Evolutionary conservation across 306 rosid genomes (phyloP), one percentile per base, ranked within the genome.

Genomic region (Quercus gilva): DNA sequence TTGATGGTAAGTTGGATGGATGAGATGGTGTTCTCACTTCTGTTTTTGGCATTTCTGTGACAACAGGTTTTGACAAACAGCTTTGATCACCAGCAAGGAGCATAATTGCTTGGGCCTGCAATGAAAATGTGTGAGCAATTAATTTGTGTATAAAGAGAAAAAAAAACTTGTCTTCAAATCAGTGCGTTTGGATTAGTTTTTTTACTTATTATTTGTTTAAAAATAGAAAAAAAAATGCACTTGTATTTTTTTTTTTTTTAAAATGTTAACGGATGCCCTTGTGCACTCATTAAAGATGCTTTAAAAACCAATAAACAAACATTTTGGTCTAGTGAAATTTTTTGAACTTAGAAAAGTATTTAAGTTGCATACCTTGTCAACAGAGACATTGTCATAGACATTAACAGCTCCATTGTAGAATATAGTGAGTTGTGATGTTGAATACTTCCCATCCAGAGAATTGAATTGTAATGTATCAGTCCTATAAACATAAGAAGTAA

Each of bases 381-480:
- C 18, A 6, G 86, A 69, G 53, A 82, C 63, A 35, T 85, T 60
- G 61, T 76, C 77, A 11, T 67, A 82, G 58, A 85, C 86, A 73
- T 60, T 55, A 49, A 79, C 7, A 53, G 28, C 43, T n/a, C 88
- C 88, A 3, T 5, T 71, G 15, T 82, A 76, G 26, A 82, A 85
- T 51, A 85, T 79, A 5, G 88, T 79, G 28, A 85, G 81, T 29
- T 85, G 86, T 20, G 71, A 23, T 7, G 53, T 31, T 18, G 81
- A 64, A 60, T 64, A 52, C 57, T 18, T 79, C 6, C 53, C 76
- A 20, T n/a, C 67, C 25, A 15, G 17, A n/a, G 3, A 6, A 55
- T 73, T 20, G 14, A 43, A 21, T 28, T 10, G 13, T 20, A n/a
- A 41, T 20, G 26, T 45, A 41, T 53, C 67, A 69, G 51, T n/a